Evolutionary conservation across 495 filamentous ascomycete genomes (phyloP), one percentile per base, ranked within the genome.

Genomic region (Hypoxylon fuscum): DNA sequence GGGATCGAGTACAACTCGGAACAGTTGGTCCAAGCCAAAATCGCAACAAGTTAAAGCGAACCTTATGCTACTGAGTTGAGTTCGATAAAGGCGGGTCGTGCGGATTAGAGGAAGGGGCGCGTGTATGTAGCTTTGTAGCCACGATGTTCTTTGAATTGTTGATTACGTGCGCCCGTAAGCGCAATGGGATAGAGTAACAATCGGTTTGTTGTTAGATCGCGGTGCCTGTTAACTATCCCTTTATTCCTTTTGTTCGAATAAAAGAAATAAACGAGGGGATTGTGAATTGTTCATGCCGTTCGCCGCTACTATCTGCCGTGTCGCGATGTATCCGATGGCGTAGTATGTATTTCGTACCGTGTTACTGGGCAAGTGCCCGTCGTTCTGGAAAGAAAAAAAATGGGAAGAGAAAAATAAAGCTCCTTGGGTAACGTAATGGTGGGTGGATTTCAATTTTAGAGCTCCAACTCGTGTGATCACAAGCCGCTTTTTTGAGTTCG

Each of bases 391-490:
- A 8, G 25, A 27, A 27, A 9, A 34, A 14, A 12, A 29, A 23
- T 35, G 10, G 1, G 41, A 25, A 23, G 9, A 38, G 22, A 45
- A 52, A 18, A 50, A n/a, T n/a, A n/a, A 20, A 11, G n/a, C 15
- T 5, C 35, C 35, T 38, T 38, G 15, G 14, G 9, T 41, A n/a
- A 38, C 27, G 38, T 40, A 35, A 23, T 14, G 35, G 42, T 32
- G 43, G 55, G 47, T 48, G 61, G 61, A 42, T 23, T 55, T 34
- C 20, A 44, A 11, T 35, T 54, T 46, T 54, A 27, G 48, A 37
- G 21, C 54, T 50, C n/a, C n/a, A n/a, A n/a, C n/a, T n/a, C n/a
- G n/a, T 42, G 55, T 59, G 54, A 59, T 64, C 61, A 59, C 21
- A 54, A 47, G 53, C 54, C 42, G 51, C 25, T 53, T 49, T 46